A percentile compares a stretch with the other conserved stretches of the same genome.
Evolutionary conservation across 2,329 filamentous ascomycete species (phyloP).

Genomic region (Aspergillus sp.): DNA sequence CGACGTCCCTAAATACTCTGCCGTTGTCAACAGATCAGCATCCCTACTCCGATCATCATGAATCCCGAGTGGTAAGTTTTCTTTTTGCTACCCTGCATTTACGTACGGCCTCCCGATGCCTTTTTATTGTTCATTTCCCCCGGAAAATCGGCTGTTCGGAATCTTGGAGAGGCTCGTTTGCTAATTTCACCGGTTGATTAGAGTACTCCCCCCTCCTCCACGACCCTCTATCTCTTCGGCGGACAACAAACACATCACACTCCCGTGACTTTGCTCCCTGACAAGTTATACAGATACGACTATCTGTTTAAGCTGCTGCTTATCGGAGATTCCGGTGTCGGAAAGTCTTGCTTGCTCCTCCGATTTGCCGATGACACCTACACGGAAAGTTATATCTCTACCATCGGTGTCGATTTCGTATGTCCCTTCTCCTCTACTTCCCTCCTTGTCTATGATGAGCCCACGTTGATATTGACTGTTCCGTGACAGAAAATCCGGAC

Average conservation of each 20-base stretch:
- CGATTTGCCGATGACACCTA: constrained; percentile 99
- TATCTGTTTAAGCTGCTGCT: constrained; percentile 99
- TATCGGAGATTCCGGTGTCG: constrained; percentile 99
- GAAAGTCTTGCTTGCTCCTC: constrained; percentile 97
- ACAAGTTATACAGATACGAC: constrained; percentile 75
- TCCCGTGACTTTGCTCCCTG: constrained; percentile 22
- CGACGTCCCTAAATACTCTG: constrained; percentile 3
- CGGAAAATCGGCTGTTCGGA: neutral
- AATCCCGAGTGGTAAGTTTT: constrained; percentile 50
- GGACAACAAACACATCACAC: neutral
- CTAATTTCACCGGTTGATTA: neutral
- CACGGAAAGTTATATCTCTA: constrained; percentile 99
- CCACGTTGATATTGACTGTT: constrained; percentile 19
- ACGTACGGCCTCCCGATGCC: neutral
- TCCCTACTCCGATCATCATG: constrained; percentile 38
- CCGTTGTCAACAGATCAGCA: constrained; percentile 6
- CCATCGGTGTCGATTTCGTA: constrained; percentile 99
- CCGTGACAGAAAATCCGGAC: constrained; percentile 90
- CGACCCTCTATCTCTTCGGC: neutral
- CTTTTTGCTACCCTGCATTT: constrained; percentile 3
- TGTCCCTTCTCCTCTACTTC: constrained; percentile 39
- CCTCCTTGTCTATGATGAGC: neutral
- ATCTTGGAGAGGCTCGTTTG: neutral
- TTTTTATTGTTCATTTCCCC: neutral
- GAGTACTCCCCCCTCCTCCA: neutral